Percentiles rank a stretch among this genome's conserved stretches.
phyloP scores from a whole-genome alignment of 169 alveolate species.

The Cryptosporidium xiaoi region DNA sequence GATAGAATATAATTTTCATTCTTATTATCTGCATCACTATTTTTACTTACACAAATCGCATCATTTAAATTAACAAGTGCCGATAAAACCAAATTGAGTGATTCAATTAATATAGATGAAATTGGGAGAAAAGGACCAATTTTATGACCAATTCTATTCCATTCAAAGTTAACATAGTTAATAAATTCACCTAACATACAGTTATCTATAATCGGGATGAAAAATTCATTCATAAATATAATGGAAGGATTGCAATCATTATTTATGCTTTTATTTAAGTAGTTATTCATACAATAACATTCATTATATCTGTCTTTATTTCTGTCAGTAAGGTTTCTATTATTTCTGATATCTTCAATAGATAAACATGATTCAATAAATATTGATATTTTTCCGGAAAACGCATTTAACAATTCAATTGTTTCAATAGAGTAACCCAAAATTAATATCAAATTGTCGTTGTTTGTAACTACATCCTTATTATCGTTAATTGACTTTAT shows the following conservation, averaged over 20 bases:
- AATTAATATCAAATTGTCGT: constrained; percentile 2
- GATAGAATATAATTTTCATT: background rate
- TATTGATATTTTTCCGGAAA: constrained; percentile 23
- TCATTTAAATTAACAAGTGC: constrained; percentile 24
- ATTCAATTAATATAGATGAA: constrained; percentile 49
- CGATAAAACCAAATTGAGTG: constrained; percentile 31
- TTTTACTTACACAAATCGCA: background rate
- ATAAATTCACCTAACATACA: constrained; percentile 35
- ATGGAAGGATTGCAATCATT: background rate
- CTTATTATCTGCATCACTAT: too few species aligned
- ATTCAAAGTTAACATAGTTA: constrained; percentile 18
- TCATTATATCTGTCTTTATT: background rate
- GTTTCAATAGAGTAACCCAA: constrained; percentile 57
- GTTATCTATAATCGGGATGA: constrained; percentile 25
- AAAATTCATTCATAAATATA: background rate
- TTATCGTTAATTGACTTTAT: constrained; percentile 15
- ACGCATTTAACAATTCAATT: constrained; percentile 60
- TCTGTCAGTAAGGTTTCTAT: background rate
- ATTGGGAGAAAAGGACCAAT: constrained; percentile 57
- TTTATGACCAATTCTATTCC: constrained; percentile 59
- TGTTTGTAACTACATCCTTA: background rate
- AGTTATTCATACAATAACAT: background rate
- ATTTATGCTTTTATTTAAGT: too few species aligned
- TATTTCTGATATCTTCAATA: background rate
- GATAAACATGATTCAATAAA: constrained; percentile 31